These are phyloP conservation scores for Ampelomyces quisqualis DNA, from an alignment of 2,329 filamentous ascomycete genomes.

Conservation along the genomic window DNA sequence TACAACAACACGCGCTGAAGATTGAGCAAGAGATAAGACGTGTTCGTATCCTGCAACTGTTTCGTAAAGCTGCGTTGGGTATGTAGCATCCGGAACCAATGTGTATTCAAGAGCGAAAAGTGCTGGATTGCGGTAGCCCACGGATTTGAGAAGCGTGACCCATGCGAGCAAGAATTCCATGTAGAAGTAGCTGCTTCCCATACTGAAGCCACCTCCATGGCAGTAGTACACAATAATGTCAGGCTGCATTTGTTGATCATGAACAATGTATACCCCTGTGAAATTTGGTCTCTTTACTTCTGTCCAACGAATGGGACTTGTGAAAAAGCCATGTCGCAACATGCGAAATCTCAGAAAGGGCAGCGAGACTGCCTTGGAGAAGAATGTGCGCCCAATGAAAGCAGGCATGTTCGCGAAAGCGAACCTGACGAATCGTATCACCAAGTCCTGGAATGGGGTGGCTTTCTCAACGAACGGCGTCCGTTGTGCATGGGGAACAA, in stretches of 20 bases:
- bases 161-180: conserved; percentile 75
- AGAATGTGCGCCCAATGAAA: conserved; percentile 71
- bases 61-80: conserved; percentile 72
- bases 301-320: conserved; percentile 63
- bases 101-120: conserved; percentile 81
- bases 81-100: conserved; percentile 71
- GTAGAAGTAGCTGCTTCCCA: conserved; percentile 83
- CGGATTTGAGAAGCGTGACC: conserved; percentile 63
- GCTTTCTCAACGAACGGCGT: conserved; percentile 67
- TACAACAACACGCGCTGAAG: conserved; percentile 66
- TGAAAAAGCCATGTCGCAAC: conserved; percentile 68
- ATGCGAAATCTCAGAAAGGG: conserved; percentile 76
- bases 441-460: conserved; percentile 74
- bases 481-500: conserved; percentile 49
- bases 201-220: conserved; percentile 80
- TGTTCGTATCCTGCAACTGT: conserved; percentile 70
- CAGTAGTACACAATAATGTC: conserved; percentile 81
- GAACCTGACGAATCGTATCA: conserved; percentile 75
- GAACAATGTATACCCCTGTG: conserved; percentile 69
- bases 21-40: conserved; percentile 59
- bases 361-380: conserved; percentile 69
- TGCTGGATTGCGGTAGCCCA: conserved; percentile 72
- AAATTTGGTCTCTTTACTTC: conserved; percentile 58
- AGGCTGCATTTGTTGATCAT: conserved; percentile 60
- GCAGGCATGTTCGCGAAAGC: conserved; percentile 72